Evolutionary conservation across 305 asterid species (phyloP), one percentile per base, ranked within the genome.

Genomic region (Rubia balearica): DNA sequence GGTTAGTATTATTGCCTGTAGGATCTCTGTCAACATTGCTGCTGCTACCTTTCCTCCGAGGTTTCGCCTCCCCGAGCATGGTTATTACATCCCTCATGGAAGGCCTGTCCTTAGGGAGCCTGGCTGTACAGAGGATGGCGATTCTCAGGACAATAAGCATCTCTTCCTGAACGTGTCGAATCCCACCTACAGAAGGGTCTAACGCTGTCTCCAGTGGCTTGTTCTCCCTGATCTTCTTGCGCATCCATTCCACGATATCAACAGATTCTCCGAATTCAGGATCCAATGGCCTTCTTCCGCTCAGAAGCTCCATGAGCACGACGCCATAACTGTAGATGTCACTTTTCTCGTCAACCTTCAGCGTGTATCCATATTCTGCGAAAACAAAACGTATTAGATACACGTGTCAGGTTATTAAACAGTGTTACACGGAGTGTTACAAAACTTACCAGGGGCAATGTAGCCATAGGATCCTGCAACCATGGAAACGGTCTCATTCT

Each of bases 391-490:
- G n/a, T 5, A 51, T 51, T 16, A 33, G 36, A 2, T 33, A 33
- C 4, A 33, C 36, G 36, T 33, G 36, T 2, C 36, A 33, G 36
- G 36, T 33, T 2, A 2, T 33, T 33, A 33, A 33, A 33, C 36
- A 33, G 36, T 33, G 49, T 45, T 45, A 12, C 49, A 45, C 13
- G 5, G 36, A 33, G 36, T 19, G 5, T n/a, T 56, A 21, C 11
- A n/a, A 12, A 49, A 56, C 62, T 59, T 59, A 91, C 98, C 98
- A 8, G 98, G 98, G 69, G 98, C 98, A 62, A 91, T 91, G 65
- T 91, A 91, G 51, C 98, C 97, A 53, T 91, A 89, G n/a, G 96
- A 89, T 79, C 98, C 98, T 12, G 96, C 98, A 57, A 91, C 94
- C 83, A 83, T 83, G 21, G 98, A 89, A 40, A 86, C 90, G 7